Evolutionary conservation across 345 rosid species (phyloP), one percentile per base, ranked within the genome.

Genomic region (Lepidium sativum): DNA sequence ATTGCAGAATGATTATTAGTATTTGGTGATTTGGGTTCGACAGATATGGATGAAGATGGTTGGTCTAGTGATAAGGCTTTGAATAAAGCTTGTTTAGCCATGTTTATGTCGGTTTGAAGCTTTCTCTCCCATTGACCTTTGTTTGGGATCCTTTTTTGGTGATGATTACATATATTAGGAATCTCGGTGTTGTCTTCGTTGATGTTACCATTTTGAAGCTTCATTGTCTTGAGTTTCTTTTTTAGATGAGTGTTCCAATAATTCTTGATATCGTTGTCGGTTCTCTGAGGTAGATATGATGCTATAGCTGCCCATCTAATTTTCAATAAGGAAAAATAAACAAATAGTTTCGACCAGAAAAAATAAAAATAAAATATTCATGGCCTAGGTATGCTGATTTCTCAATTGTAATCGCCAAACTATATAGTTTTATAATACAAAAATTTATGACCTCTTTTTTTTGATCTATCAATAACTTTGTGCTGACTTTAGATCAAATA

Each of bases 261-360:
- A 65, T 94, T 90, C 66, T 94, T 90, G 58, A 94, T 86, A 66
- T 92, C 98, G 37, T 92, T 92, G 51, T 92, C 98, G 27, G 98
- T 92, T 66, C 97, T 84, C 67, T 92, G 94, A 20, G 99, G 96
- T 76, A 94, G 96, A 51, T 94, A 90, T 3, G 99, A 90, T 38
- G 99, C 99, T 75, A 94, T 94, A 41, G 99, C 97, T 44, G 98
- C 98, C 98, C 98, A 92, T 79, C 98, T 92, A 10, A 56, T 54
- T 54, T 41, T 44, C 33, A 6, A 18, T 39, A 33, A 11, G 6
- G 20, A 11, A 16, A 35, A 40, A 3, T 5, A 34, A 33, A 18
- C 5, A 39, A 42, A 5, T 16, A 52, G 32, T 53, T 11, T 34
- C 6, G 5, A n/a, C n/a, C n/a, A n/a, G n/a, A 17, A 13, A 2